These are phyloP conservation scores for Protomyces arabidopsidicola DNA, from an alignment of 1,139 yeast species.

Conservation along the genomic window DNA sequence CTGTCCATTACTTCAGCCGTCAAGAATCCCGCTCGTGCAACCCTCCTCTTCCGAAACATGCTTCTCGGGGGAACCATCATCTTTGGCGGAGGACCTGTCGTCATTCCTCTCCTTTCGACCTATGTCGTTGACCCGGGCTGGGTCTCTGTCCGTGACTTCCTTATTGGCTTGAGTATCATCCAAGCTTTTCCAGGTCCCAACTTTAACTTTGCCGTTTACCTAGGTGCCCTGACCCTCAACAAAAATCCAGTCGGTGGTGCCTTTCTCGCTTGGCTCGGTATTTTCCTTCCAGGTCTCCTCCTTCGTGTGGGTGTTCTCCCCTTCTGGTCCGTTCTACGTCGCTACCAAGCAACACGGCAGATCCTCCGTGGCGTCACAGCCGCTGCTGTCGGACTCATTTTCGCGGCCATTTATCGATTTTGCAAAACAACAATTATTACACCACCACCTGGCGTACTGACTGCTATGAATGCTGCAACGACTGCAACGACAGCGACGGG, in stretches of 20 bases:
- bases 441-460: neutral
- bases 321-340: conserved; percentile 29
- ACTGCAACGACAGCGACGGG: conserved; percentile 11
- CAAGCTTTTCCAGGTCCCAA: conserved; percentile 32
- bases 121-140: conserved; percentile 31
- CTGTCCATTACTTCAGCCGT: conserved; percentile 25
- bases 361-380: conserved; percentile 30
- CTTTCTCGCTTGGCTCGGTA: conserved; percentile 29
- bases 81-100: conserved; percentile 32
- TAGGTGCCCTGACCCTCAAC: conserved; percentile 30
- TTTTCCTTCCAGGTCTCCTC: conserved; percentile 31
- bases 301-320: conserved; percentile 31
- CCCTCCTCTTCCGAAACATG: conserved; percentile 26
- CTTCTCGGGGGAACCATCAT: conserved; percentile 31
- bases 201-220: conserved; percentile 31
- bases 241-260: conserved; percentile 24
- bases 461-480: conserved; percentile 25
- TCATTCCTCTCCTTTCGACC: conserved; percentile 30
- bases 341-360: conserved; percentile 12
- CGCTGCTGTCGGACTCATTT: conserved; percentile 30
- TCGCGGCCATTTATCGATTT: conserved; percentile 31
- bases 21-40: conserved; percentile 13
- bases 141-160: conserved; percentile 30
- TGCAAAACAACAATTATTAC: conserved; percentile 28
- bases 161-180: conserved; percentile 29